Conservation (phyloP, 306 rosid genomes). For the Citrullus mucosospermus region DNA sequence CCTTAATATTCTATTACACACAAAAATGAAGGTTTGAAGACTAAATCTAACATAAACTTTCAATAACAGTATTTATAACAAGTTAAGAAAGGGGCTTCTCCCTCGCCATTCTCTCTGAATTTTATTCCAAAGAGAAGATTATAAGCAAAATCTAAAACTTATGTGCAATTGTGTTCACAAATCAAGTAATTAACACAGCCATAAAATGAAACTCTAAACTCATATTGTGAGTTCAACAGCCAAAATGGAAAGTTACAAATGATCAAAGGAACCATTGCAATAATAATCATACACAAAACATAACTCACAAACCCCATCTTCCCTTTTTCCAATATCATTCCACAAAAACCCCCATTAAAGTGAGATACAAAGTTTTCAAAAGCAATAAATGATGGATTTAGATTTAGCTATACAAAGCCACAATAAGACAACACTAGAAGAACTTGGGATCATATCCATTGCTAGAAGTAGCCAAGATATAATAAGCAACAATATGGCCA, state of each 20-base stretch:
- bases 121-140: too few relatives aligned
- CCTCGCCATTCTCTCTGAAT: too few relatives aligned
- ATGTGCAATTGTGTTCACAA: too few relatives aligned
- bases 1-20: too few relatives aligned
- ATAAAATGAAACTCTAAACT: too few relatives aligned
- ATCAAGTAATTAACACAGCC: too few relatives aligned
- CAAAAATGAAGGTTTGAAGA: too few relatives aligned
- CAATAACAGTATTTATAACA: too few relatives aligned
- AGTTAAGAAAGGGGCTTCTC: too few relatives aligned
- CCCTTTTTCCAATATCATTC: not conserved
- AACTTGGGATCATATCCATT: slow-evolving; percentile 87
- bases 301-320: not conserved
- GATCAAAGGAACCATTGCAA: not conserved
- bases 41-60: too few relatives aligned
- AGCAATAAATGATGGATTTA: not conserved
- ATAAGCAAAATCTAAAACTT: too few relatives aligned
- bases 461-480: slow-evolving; percentile 89
- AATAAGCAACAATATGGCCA: slow-evolving; percentile 86
- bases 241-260: not conserved
- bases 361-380: not conserved
- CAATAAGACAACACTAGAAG: slow-evolving; percentile 21
- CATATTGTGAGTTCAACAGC: not conserved
- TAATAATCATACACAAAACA: not conserved
- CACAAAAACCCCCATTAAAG: not conserved
- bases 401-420: not conserved